Conservation (phyloP, 805 yeast genomes). For the Torulaspora gathmanii region DNA sequence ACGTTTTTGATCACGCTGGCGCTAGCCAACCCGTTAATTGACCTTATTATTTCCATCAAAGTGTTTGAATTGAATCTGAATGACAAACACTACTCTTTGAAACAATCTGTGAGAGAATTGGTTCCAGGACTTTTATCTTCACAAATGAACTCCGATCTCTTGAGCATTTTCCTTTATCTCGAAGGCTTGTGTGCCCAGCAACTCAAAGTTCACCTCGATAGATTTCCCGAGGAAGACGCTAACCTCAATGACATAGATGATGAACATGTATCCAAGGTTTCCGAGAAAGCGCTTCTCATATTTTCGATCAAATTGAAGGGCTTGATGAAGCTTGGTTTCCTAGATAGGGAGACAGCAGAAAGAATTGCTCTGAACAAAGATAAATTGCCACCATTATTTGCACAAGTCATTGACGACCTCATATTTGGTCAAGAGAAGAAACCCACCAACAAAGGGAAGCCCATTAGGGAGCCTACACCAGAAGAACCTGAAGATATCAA, state of each 20-base stretch:
- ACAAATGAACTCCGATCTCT: conserved; percentile 10
- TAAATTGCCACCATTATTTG: conserved; percentile 24
- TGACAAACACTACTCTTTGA: conserved; percentile 25
- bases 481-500: conserved; percentile 11
- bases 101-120: conserved; percentile 12
- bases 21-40: conserved; percentile 24
- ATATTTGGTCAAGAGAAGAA: conserved; percentile 19
- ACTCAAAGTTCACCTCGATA: conserved; percentile 19
- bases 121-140: conserved; percentile 17
- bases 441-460: conserved; percentile 4
- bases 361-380: conserved; percentile 28
- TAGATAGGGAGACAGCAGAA: conserved; percentile 12
- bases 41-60: conserved; percentile 25
- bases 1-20: conserved; percentile 15
- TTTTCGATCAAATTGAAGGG: conserved; percentile 32
- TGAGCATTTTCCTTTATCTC: conserved; percentile 24
- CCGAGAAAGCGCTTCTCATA: conserved; percentile 25
- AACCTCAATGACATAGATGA: conserved; percentile 20
- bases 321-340: conserved; percentile 21
- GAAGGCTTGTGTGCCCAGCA: conserved; percentile 28
- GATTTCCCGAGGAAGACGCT: conserved; percentile 29
- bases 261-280: conserved; percentile 7
- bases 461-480: conserved; percentile 11
- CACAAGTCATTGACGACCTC: conserved; percentile 24
- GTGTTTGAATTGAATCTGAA: conserved; percentile 30